A percentile compares a stretch with the other conserved stretches of the same genome.
Evolutionary conservation across 2,329 filamentous ascomycete genomes (phyloP).

Genomic region (Aspergillus clavatus): DNA sequence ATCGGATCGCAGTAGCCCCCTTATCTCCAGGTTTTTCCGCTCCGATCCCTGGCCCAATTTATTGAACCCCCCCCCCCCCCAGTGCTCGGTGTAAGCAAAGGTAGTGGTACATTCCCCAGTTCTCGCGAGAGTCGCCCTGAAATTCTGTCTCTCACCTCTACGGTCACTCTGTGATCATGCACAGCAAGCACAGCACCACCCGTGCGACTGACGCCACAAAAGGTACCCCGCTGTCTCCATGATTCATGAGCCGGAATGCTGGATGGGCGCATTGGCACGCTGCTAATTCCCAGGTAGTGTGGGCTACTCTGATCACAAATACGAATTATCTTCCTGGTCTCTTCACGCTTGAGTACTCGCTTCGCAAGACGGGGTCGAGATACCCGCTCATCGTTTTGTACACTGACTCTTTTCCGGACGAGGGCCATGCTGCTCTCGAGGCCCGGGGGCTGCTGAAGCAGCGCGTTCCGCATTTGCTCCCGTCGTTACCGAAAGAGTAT

Average conservation of each 20-base stretch:
- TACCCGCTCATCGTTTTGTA: conserved; percentile 82
- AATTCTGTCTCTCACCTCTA: neutral
- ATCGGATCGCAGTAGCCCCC: neutral
- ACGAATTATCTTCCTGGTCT: conserved; percentile 75
- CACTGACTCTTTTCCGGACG: conserved; percentile 67
- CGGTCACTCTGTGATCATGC: neutral
- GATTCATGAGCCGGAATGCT: too few species aligned
- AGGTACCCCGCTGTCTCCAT: neutral
- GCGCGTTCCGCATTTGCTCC: conserved; percentile 67
- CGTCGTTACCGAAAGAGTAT: conserved; percentile 62
- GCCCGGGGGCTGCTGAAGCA: conserved; percentile 65
- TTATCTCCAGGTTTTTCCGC: neutral
- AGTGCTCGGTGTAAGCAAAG: too few species aligned
- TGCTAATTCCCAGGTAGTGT: conserved; percentile 52
- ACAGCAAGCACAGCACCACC: neutral
- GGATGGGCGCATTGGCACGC: neutral
- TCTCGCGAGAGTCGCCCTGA: too few species aligned
- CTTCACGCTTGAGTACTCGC: conserved; percentile 72
- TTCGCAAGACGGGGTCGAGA: conserved; percentile 58
- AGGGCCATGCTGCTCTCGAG: conserved; percentile 65
- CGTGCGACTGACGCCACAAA: neutral
- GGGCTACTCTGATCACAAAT: conserved; percentile 85
- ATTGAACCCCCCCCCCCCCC: neutral
- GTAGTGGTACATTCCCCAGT: too few species aligned
- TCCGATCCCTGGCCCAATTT: neutral